Evolutionary conservation across 2,329 filamentous ascomycete species (phyloP), one percentile per base, ranked within the genome.

Genomic region (Pseudodiploospora longispora): DNA sequence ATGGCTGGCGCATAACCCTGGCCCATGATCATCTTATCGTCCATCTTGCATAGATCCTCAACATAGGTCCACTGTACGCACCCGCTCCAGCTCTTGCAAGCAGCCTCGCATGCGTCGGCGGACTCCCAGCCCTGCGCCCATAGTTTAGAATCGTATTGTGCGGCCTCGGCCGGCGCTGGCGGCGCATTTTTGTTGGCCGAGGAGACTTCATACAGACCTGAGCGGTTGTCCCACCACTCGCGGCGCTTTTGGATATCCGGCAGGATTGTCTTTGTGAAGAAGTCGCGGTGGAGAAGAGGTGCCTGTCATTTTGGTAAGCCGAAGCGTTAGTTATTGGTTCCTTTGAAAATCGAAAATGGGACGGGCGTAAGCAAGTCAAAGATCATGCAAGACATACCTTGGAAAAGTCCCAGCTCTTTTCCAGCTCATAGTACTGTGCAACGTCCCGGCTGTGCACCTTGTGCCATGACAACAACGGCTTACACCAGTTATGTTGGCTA

Each of bases 211-310:
- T 46, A 56, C 9, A 42, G 29, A 10, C 39, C 48, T 9, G 53
- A 44, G 40, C 47, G 47, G 41, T 56, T 56, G 34, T 56, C 52
- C 54, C 54, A 56, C 54, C 54, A 56, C 37, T 56, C 41, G 6
- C 37, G 36, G 27, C 38, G 42, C 28, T 48, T 36, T 12, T 52
- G 43, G 33, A 56, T 49, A 27, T 35, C 45, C 6, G 51, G 50
- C 1, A 52, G 48, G 33, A 56, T 50, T 39, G 50, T 50, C 4
- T 48, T 38, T 5, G 30, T 37, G 42, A 56, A 56, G 40, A 56
- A 56, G 40, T 56, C 54, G 7, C 49, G 43, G 38, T 56, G 47
- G 27, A 55, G 44, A 3, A 56, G 44, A 6, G 54, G 54, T 38
- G 49, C 45, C 50, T 52, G 10, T 12, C 9, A 7, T 10, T 6